Evolutionary conservation across 2,329 filamentous ascomycete genomes (phyloP).

Genomic region (Achaetomium macrosporum): DNA sequence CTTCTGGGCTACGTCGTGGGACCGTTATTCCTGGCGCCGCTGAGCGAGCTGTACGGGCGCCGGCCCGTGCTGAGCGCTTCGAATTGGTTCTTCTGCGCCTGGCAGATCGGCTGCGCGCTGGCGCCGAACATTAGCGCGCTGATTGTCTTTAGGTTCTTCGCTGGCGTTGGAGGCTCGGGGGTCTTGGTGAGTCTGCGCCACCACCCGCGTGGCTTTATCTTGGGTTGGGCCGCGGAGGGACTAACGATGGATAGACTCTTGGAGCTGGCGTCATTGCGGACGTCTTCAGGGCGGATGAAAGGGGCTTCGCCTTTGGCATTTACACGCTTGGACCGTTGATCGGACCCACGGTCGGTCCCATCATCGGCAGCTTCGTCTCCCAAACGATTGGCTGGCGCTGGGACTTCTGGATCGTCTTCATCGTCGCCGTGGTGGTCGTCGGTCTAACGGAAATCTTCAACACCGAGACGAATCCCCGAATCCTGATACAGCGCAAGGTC

Average conservation of each 20-base stretch:
- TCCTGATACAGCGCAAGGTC: constrained; percentile 47
- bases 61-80: constrained; percentile 49
- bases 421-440: constrained; percentile 35
- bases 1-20: constrained; percentile 54
- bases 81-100: constrained; percentile 56
- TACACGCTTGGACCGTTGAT: constrained; percentile 43
- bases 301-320: constrained; percentile 44
- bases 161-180: constrained; percentile 52
- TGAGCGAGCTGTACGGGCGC: constrained; percentile 61
- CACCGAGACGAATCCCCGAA: constrained; percentile 43
- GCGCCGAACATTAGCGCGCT: constrained; percentile 48
- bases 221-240: background rate
- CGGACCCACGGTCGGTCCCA: constrained; percentile 41
- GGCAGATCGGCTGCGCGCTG: constrained; percentile 60
- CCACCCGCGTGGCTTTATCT: background rate
- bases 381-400: constrained; percentile 48
- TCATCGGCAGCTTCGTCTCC: constrained; percentile 45
- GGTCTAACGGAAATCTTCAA: constrained; percentile 37
- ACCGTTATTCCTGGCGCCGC: constrained; percentile 50
- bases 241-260: constrained; percentile 33
- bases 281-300: constrained; percentile 42
- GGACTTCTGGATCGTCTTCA: constrained; percentile 48
- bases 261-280: constrained; percentile 52
- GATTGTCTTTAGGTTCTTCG: constrained; percentile 54
- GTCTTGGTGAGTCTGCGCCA: constrained; percentile 32